A percentile compares a stretch with the other conserved stretches of the same genome.
phyloP scores from a whole-genome alignment of 1,139 yeast genomes.

The Candida dubliniensis region DNA sequence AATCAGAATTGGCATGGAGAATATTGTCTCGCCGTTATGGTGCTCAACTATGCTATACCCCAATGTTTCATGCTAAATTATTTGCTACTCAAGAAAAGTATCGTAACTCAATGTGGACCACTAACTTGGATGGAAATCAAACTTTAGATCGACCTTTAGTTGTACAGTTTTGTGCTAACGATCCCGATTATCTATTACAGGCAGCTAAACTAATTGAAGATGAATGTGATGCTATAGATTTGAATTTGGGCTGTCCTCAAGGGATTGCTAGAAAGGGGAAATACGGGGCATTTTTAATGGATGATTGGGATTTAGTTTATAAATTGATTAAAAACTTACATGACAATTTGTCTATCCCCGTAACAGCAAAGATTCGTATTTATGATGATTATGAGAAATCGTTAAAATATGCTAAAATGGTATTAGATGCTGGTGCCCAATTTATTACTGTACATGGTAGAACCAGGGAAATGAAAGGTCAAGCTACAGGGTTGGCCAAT shows the following conservation, averaged over 20 bases:
- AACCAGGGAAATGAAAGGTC: constrained; percentile 97
- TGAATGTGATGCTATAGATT: constrained; percentile 92
- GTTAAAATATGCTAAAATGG: constrained; percentile 84
- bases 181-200: constrained; percentile 75
- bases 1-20: constrained; percentile 95
- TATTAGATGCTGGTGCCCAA: constrained; percentile 93
- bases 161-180: constrained; percentile 96
- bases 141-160: constrained; percentile 74
- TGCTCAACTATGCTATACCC: constrained; percentile 92
- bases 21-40: constrained; percentile 83
- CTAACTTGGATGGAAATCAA: constrained; percentile 62
- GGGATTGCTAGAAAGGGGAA: constrained; percentile 94
- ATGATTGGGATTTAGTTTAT: constrained; percentile 87
- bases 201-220: constrained; percentile 83
- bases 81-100: constrained; percentile 86
- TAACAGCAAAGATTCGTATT: constrained; percentile 93
- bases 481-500: constrained; percentile 90
- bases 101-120: constrained; percentile 73
- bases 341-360: constrained; percentile 75
- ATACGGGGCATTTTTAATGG: constrained; percentile 95
- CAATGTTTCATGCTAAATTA: constrained; percentile 92
- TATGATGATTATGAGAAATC: constrained; percentile 85
- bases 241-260: constrained; percentile 96
- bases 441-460: constrained; percentile 94
- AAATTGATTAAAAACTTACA: constrained; percentile 72